Percentiles rank a stretch among this genome's conserved stretches.
These are phyloP conservation scores for Kodamaea restingae DNA, from an alignment of 805 yeast species.

Conservation along the genomic window DNA sequence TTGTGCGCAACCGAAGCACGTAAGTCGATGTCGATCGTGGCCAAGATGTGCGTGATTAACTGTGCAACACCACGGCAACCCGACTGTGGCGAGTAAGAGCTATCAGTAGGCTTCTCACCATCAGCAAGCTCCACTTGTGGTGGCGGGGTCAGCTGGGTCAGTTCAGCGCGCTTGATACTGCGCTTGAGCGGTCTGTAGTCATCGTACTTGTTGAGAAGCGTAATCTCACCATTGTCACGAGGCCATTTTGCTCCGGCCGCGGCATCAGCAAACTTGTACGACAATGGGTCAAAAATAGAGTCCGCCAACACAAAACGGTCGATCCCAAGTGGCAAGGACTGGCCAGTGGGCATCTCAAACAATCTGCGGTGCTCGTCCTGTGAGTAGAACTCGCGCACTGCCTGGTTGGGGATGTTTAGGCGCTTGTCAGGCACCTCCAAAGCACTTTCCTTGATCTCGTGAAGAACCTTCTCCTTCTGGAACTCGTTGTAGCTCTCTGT, in stretches of 20 bases:
- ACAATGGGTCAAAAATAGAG: constrained; percentile 62
- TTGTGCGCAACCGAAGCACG: constrained; percentile 86
- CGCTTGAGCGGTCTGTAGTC: constrained; percentile 76
- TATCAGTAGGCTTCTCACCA: constrained; percentile 2
- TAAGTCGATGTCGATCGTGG: constrained; percentile 71
- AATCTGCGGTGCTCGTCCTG: constrained; percentile 36
- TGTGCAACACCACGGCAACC: constrained; percentile 50
- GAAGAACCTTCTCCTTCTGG: constrained; percentile 52
- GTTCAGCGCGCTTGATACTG: constrained; percentile 38
- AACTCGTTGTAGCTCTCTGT: constrained; percentile 52
- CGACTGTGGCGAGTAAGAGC: constrained; percentile 7
- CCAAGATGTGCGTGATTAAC: constrained; percentile 52
- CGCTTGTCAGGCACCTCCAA: constrained; percentile 50
- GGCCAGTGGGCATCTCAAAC: constrained; percentile 78
- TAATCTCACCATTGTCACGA: constrained; percentile 49
- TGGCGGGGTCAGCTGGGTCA: constrained; percentile 28
- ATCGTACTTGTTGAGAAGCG: constrained; percentile 44
- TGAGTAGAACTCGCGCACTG: constrained; percentile 25
- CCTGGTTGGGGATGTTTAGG: constrained; percentile 16
- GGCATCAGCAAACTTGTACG: constrained; percentile 29
- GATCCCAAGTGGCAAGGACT: constrained; percentile 53
- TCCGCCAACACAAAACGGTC: constrained; percentile 68
- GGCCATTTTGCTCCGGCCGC: constrained; percentile 26
- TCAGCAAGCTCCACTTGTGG: constrained; percentile 12
- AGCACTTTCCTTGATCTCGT: constrained; percentile 73